Evolutionary conservation across 2,329 filamentous ascomycete species (phyloP), one percentile per base, ranked within the genome.

Genomic region (Monilinia polystroma): DNA sequence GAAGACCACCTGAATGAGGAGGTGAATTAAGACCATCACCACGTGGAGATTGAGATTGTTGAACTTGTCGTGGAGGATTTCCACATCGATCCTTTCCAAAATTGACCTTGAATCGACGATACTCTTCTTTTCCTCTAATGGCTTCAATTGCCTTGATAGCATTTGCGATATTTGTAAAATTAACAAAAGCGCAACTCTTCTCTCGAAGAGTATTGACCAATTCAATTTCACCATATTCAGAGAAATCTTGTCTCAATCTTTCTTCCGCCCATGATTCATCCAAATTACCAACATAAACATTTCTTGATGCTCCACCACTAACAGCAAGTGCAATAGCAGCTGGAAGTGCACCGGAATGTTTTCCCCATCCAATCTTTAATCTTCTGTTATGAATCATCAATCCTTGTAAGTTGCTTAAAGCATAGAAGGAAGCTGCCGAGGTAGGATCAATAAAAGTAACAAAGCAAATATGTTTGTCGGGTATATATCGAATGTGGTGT

Each of bases 401-500:
- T 32, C 95, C 95, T 78, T 99, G 95, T 38, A 99, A 83, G 80
- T 98, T 98, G 85, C 93, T 97, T 68, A 99, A 83, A 53, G 95
- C 95, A 75, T 97, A 99, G 82, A 99, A 99, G 0, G 94, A 97
- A 52, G 95, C 95, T 32, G 95, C 95, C 4, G 95, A 96, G 32
- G 95, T 99, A 11, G 95, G 95, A 76, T 99, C 95, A 78, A 99
- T 98, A 80, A 99, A 99, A 1, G 95, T 99, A 67, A 99, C 95
- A 77, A 99, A 99, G 84, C 95, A 99, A 73, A 99, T 99, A 81
- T 99, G 95, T 86, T 99, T 99, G 82, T 99, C 95, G 8, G 95
- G 95, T 74, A 99, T 99, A 80, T 98, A 99, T 73, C 95, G 92
- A 78, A 99, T 96, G 79, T 99, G 95, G 79, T 99, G 95, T 74